Conservation (phyloP, 306 rosid species). For the Fragaria vesca region DNA sequence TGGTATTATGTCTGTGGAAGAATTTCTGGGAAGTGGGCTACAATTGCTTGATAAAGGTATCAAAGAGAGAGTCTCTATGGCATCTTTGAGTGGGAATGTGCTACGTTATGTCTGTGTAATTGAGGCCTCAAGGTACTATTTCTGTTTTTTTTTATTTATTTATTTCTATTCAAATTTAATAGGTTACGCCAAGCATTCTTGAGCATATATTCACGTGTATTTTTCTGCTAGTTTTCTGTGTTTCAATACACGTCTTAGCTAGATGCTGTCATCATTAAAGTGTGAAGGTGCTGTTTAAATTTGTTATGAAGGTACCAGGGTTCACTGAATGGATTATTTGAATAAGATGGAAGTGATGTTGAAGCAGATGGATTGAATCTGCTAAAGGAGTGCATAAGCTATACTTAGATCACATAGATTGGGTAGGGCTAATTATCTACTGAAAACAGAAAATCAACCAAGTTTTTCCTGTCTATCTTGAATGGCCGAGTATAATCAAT, state of each 20-base stretch:
- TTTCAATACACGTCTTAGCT: neutral
- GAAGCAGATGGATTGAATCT: neutral
- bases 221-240: neutral
- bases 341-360: neutral
- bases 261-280: neutral
- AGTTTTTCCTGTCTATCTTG: neutral
- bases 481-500: neutral
- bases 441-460: neutral
- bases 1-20: conserved; percentile 59
- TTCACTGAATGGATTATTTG: neutral
- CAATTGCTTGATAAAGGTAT: conserved; percentile 55
- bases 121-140: conserved; percentile 59
- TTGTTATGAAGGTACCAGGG: neutral
- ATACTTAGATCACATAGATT: neutral
- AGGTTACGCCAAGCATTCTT: neutral
- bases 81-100: conserved; percentile 74
- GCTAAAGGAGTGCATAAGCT: neutral
- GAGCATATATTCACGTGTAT: neutral
- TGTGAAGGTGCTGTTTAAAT: neutral
- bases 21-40: conserved; percentile 63
- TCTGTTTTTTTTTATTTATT: conserved; percentile 9
- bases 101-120: conserved; percentile 82
- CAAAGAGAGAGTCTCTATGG: conserved; percentile 77
- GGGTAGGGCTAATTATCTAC: neutral
- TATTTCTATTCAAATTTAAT: conserved; percentile 12